Conservation (phyloP, 805 yeast species). For the Suhomyces kilbournensis region DNA sequence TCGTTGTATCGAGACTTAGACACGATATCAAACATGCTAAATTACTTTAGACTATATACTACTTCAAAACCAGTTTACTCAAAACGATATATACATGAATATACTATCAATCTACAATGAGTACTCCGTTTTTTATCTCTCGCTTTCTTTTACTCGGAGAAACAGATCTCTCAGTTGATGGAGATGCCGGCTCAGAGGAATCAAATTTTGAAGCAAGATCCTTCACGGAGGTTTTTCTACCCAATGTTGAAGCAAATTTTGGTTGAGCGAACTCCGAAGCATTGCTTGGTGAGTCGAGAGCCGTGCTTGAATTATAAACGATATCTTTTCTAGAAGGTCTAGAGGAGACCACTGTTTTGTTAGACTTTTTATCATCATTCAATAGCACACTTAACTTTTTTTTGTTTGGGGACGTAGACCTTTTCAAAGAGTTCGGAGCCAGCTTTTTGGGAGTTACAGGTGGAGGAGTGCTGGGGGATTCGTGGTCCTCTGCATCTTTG, state of each 20-base stretch:
- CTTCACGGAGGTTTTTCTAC: slow-evolving; percentile 32
- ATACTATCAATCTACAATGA: slow-evolving; percentile 2
- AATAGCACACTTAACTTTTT: slow-evolving; percentile 23
- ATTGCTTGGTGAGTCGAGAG: slow-evolving; percentile 8
- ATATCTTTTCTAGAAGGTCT: slow-evolving; percentile 26
- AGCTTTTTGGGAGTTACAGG: slow-evolving; percentile 14
- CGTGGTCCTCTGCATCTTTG: not conserved
- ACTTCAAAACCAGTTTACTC: not conserved
- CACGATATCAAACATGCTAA: slow-evolving; percentile 61
- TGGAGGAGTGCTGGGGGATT: slow-evolving; percentile 16
- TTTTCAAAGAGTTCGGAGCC: slow-evolving; percentile 20
- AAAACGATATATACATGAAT: not conserved
- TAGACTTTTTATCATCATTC: slow-evolving; percentile 10
- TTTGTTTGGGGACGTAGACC: slow-evolving; percentile 41
- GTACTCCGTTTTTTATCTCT: slow-evolving; percentile 2
- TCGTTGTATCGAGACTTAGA: slow-evolving; percentile 52
- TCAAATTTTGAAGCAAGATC: slow-evolving; percentile 31
- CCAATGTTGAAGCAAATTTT: slow-evolving; percentile 23
- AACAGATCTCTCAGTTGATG: slow-evolving; percentile 10
- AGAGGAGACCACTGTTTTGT: slow-evolving; percentile 20
- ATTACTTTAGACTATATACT: slow-evolving; percentile 36
- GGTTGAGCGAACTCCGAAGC: slow-evolving; percentile 26
- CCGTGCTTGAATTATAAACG: slow-evolving; percentile 12
- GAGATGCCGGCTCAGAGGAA: slow-evolving; percentile 13
- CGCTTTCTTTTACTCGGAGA: slow-evolving; percentile 13